Conservation (phyloP, 805 yeast species). For the Nakazawaea pomicola region DNA sequence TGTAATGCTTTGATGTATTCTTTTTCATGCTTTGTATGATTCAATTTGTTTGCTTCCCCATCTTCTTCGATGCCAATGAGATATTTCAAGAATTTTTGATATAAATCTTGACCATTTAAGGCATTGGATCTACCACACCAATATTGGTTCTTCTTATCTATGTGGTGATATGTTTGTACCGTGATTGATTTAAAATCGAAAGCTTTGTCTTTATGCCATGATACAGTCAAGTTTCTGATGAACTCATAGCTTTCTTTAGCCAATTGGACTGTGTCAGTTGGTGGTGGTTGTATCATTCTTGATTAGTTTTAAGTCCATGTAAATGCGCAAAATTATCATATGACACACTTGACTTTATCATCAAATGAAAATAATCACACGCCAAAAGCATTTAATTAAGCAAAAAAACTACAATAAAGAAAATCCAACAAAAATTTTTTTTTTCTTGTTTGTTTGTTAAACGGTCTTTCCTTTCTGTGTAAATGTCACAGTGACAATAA, state of each 20-base stretch:
- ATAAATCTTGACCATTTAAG: background rate
- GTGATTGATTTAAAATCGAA: background rate
- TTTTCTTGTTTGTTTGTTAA: no score
- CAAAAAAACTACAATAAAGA: background rate
- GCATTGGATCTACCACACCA: slow-evolving; percentile 9
- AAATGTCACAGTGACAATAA: no score
- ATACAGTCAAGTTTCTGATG: no score
- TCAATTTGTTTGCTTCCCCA: background rate
- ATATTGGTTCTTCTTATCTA: background rate
- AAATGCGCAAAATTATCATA: slow-evolving; percentile 2
- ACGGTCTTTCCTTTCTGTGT: no score
- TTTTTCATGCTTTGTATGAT: slow-evolving; percentile 27
- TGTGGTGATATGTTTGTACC: slow-evolving; percentile 5
- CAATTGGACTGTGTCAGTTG: no score
- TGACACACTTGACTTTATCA: background rate
- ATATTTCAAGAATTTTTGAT: slow-evolving; percentile 1
- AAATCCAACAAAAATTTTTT: slow-evolving; percentile 4
- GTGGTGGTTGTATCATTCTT: no score
- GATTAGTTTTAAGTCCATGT: no score
- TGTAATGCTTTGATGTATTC: slow-evolving; percentile 30
- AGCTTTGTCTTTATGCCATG: no score
- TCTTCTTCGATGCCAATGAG: slow-evolving; percentile 1
- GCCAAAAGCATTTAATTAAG: no score
- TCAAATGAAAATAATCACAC: background rate
- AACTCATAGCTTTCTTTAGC: no score